Evolutionary conservation across 225 moss, liverwort and hornwort species (phyloP), one percentile per base, ranked within the genome.

Genomic region (Pseudoscleropodium purum): DNA sequence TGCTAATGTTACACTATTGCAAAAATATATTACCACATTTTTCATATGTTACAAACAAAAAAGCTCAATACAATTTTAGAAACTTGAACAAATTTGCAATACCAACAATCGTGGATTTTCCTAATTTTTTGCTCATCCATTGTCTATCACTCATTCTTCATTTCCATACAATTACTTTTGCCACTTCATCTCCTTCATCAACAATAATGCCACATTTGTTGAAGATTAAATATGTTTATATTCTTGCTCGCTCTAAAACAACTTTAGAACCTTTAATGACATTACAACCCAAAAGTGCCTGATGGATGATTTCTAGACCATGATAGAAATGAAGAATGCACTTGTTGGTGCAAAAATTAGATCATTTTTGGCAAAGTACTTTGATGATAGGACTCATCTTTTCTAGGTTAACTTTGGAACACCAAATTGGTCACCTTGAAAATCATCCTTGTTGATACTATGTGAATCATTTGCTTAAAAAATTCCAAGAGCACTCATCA

Each of bases 201-300:
- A 31, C 31, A 75, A 49, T 49, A 33, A 49, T 75, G 12, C 2
- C 1, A 19, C 19, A 30, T 75, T 1, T 49, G 0, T 10, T 19
- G 12, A 31, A 75, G 12, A 49, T 31, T 8, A 47, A 47, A 9
- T 75, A 4, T 30, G 2, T 31, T 18, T 75, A 47, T 31, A 75
- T 75, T 31, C 2, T 19, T 4, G 0, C 4, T 7, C 11, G 12
- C 7, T 49, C 19, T 4, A 47, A 31, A 33, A 31, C 31, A 49
- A 75, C 19, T 75, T 1, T 49, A 0, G 1, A 7, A 12, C 1
- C 1, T 27, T n/a, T 19, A 19, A 30, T 0, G 4, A 19, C 0
- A 1, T 2, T 75, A 4, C 7, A 18, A 0, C 1, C 0, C 1
- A 31, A 75, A 47, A 11, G 0, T 11, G 11, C 11, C 0, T 0